A percentile compares a stretch with the other conserved stretches of the same genome.
Evolutionary conservation across 139 green algal genomes (phyloP).

Genomic region (Micractinium conductrix): DNA sequence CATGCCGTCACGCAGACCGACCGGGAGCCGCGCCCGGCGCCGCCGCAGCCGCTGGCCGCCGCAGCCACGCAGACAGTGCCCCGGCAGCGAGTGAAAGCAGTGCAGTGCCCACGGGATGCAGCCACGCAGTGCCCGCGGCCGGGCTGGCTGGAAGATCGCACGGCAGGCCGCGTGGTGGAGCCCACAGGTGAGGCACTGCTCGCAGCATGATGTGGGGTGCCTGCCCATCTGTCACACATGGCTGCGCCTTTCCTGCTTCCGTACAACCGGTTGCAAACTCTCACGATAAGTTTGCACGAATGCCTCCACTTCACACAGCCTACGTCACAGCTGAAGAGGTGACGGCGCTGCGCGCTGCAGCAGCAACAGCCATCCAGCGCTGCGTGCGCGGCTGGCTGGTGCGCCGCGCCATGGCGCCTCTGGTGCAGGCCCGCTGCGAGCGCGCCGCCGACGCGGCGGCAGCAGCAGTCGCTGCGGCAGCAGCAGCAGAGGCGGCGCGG

Average conservation of each 20-base stretch:
- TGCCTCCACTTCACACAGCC: too few species aligned
- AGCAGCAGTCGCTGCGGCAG: not conserved
- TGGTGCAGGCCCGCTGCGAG: not conserved
- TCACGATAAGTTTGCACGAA: too few species aligned
- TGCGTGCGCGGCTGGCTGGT: conserved; percentile 66
- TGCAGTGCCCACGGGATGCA: conserved; percentile 36
- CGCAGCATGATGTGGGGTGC: not conserved
- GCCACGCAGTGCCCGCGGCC: conserved; percentile 45
- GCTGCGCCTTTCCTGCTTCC: too few species aligned
- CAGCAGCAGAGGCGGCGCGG: not conserved
- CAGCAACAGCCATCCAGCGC: conserved; percentile 72
- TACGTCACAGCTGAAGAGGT: conserved; percentile 73
- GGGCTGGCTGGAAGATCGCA: conserved; percentile 74
- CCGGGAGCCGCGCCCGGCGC: not conserved
- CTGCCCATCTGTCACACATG: not conserved
- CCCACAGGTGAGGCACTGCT: conserved; percentile 10
- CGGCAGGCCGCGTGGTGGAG: conserved; percentile 54
- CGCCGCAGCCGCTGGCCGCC: not conserved
- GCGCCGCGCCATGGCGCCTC: not conserved
- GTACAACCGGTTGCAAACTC: too few species aligned
- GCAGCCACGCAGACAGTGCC: not conserved
- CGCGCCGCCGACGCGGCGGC: not conserved
- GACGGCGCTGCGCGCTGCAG: conserved; percentile 36
- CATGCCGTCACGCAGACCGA: conserved; percentile 76
- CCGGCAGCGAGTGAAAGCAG: not conserved